Conservation (phyloP, 768 basidiomycete species). For the Boletales sp. region DNA sequence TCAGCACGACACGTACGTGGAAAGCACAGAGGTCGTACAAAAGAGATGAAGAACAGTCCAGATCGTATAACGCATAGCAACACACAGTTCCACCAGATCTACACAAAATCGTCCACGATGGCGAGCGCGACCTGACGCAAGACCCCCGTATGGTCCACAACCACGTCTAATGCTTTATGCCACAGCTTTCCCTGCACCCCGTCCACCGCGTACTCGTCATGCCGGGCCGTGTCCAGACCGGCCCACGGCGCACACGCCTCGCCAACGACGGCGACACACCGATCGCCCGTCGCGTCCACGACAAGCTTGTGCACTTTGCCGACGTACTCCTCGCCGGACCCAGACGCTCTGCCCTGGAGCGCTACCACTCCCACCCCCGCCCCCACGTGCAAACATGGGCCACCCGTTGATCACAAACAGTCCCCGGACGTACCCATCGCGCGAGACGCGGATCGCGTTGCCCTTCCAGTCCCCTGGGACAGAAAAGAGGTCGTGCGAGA, state of each 20-base stretch:
- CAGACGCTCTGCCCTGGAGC: no score
- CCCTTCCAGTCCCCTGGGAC: slow-evolving; percentile 10
- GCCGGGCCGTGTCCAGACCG: not conserved
- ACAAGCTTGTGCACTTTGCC: slow-evolving; percentile 7
- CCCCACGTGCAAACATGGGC: not conserved
- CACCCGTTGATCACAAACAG: not conserved
- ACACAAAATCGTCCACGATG: slow-evolving; percentile 13
- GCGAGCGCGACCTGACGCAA: slow-evolving; percentile 7
- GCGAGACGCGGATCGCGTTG: slow-evolving; percentile 12
- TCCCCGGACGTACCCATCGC: slow-evolving; percentile 14
- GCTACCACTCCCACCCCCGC: no score
- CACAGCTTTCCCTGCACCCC: slow-evolving; percentile 12
- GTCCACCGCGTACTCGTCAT: slow-evolving; percentile 9
- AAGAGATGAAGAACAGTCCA: no score
- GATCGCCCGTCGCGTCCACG: slow-evolving; percentile 17
- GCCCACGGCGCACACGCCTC: slow-evolving; percentile 8
- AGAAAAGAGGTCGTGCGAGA: slow-evolving; percentile 9
- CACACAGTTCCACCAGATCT: not conserved
- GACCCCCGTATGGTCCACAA: not conserved
- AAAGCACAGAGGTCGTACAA: no score
- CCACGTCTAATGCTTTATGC: slow-evolving; percentile 4
- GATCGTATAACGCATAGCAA: no score
- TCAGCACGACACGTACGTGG: no score
- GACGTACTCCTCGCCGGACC: no score
- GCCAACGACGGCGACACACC: slow-evolving; percentile 10